Evolutionary conservation across 2,329 filamentous ascomycete species (phyloP).

Genomic region (Dothidotthia symphoricarpi): DNA sequence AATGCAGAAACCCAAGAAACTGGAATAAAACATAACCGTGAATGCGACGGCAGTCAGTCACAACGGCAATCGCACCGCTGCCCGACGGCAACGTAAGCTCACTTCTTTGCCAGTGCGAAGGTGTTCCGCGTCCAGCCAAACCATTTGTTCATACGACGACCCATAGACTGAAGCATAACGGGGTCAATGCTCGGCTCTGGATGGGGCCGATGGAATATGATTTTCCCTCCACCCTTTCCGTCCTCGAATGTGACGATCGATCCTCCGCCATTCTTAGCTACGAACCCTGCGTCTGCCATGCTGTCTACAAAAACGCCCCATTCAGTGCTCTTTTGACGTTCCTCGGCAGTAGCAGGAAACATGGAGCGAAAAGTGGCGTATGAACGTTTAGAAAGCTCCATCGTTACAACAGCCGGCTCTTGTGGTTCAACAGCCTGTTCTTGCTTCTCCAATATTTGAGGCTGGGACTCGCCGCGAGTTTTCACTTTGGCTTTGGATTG

Average conservation of each 20-base stretch:
- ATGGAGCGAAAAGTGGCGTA: conserved; percentile 7
- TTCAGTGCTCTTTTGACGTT: conserved; percentile 5
- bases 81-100: too few relatives aligned
- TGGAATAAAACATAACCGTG: too few relatives aligned
- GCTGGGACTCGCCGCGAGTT: conserved; percentile 2
- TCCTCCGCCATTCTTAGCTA: conserved; percentile 10
- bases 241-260: conserved; percentile 19
- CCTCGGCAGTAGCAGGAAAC: conserved; percentile 14
- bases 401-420: too few relatives aligned
- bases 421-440: neutral
- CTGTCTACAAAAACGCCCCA: conserved; percentile 16
- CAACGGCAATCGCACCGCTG: too few relatives aligned
- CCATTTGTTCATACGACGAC: conserved; percentile 29
- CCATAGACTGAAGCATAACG: conserved; percentile 28
- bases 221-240: conserved; percentile 10
- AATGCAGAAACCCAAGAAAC: too few relatives aligned
- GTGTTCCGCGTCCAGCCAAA: conserved; percentile 26
- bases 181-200: conserved; percentile 25
- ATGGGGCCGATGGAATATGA: conserved; percentile 33
- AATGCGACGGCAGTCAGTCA: too few relatives aligned
- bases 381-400: conserved; percentile 5
- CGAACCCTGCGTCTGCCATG: conserved; percentile 18
- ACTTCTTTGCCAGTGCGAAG: conserved; percentile 14
- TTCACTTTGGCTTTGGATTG: too few relatives aligned
- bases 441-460: neutral